Evolutionary conservation across 805 yeast genomes (phyloP).

Genomic region (Metschnikowia colocasiae): DNA sequence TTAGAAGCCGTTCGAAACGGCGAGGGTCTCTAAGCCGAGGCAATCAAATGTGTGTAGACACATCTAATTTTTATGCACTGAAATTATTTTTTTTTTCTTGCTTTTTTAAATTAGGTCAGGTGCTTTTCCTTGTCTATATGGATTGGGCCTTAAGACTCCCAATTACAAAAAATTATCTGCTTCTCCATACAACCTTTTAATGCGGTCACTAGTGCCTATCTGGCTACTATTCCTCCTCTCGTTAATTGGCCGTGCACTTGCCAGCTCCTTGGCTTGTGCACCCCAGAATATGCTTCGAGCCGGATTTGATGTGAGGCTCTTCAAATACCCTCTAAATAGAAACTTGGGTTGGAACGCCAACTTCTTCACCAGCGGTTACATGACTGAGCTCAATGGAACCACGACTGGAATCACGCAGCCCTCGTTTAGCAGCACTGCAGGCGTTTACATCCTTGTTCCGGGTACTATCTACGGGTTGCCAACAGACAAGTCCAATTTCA

Average conservation of each 20-base stretch:
- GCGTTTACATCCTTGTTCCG: not conserved
- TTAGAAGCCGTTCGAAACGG: too few relatives aligned
- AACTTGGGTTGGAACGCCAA: constrained; percentile 8
- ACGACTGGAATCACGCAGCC: constrained; percentile 10
- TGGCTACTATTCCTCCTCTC: not conserved
- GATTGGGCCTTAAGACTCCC: too few relatives aligned
- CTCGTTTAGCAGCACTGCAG: constrained; percentile 5
- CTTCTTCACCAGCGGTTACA: constrained; percentile 9
- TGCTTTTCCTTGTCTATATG: too few relatives aligned
- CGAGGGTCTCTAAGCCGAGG: too few relatives aligned
- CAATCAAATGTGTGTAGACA: too few relatives aligned
- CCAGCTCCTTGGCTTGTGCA: not conserved
- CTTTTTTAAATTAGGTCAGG: too few relatives aligned
- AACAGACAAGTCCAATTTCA: constrained; percentile 10
- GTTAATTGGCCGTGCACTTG: not conserved
- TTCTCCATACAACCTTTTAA: not conserved
- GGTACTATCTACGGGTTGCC: constrained; percentile 8
- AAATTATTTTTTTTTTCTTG: too few relatives aligned
- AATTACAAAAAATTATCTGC: too few relatives aligned
- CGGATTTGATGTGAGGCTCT: constrained; percentile 12
- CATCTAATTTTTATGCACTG: too few relatives aligned
- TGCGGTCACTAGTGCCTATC: not conserved
- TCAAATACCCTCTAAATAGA: constrained; percentile 3
- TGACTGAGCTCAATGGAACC: constrained; percentile 1
- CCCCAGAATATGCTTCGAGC: not conserved